Percentiles rank a stretch among this genome's conserved stretches.
Conservation (phyloP, 129 eudicot species). For the Oenanthe sinensis region DNA sequence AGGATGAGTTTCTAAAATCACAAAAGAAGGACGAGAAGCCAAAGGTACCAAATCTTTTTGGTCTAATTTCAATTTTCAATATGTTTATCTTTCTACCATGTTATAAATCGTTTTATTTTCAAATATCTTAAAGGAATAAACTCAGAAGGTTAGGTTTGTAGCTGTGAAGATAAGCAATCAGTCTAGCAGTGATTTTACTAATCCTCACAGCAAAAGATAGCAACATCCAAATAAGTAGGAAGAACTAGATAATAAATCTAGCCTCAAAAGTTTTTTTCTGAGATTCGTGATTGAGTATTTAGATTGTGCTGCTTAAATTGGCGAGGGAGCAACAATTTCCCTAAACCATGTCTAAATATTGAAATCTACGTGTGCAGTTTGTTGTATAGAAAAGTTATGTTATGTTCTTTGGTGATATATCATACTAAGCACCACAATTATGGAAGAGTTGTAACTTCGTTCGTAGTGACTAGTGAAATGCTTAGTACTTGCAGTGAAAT, state of each 20-base stretch:
- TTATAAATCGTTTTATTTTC: not conserved
- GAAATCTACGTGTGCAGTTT: not conserved
- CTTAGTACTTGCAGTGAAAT: not conserved
- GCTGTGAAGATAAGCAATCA: not conserved
- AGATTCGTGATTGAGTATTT: not conserved
- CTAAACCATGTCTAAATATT: not conserved
- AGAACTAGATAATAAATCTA: not conserved
- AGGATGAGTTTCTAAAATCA: slow-evolving; percentile 53
- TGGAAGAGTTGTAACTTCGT: not conserved
- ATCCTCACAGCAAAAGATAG: not conserved
- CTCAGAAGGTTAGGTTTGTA: not conserved
- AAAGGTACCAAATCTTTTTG: slow-evolving; percentile 42
- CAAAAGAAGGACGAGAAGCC: slow-evolving; percentile 83
- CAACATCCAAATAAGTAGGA: not conserved
- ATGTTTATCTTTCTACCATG: not conserved
- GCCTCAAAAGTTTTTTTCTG: not conserved
- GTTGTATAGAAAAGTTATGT: not conserved
- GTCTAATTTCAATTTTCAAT: not conserved
- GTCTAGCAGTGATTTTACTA: not conserved
- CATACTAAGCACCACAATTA: not conserved
- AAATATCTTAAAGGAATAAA: not conserved
- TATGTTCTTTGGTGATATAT: not conserved
- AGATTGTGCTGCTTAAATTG: not conserved
- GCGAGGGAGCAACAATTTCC: not conserved
- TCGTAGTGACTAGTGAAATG: too few species aligned